Percentiles rank a stretch among this genome's conserved stretches.
These are phyloP conservation scores for Debaryomycetaceae sp. DNA, from an alignment of 1,139 yeast genomes.

Conservation along the genomic window DNA sequence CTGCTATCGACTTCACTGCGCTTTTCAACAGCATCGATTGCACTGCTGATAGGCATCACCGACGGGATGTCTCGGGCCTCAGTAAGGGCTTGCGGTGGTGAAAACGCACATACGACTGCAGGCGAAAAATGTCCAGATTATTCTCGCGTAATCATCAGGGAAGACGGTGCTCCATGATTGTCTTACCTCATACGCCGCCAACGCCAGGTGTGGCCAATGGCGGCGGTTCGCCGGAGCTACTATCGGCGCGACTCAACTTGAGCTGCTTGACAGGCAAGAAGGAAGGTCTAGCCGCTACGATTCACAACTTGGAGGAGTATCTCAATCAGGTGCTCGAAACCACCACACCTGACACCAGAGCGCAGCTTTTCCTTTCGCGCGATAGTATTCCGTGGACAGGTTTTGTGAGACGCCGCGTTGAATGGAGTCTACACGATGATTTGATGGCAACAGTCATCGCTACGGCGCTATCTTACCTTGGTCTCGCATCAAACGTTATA, in stretches of 20 bases:
- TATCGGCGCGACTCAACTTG: no score
- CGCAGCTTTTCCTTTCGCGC: not conserved
- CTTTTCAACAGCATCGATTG: not conserved
- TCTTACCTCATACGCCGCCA: conserved; percentile 10
- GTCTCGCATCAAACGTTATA: conserved; percentile 26
- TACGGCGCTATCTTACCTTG: conserved; percentile 18
- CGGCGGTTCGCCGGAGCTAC: no score
- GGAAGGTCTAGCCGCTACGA: no score
- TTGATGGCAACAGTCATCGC: conserved; percentile 16
- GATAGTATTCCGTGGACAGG: not conserved
- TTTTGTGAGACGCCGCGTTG: not conserved
- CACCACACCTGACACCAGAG: conserved; percentile 1
- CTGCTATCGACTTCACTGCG: not conserved
- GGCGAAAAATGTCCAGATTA: no score
- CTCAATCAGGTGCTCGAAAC: conserved; percentile 14
- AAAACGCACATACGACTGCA: no score
- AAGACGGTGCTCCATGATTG: conserved; percentile 6
- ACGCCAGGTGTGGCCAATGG: conserved; percentile 2
- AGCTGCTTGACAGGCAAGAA: no score
- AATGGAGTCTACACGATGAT: conserved; percentile 25
- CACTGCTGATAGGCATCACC: not conserved
- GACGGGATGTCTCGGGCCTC: no score
- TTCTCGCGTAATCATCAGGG: no score
- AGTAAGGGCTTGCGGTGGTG: no score
- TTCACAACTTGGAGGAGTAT: conserved; percentile 24